Conservation (phyloP, 2,329 filamentous ascomycete genomes). For the Acrocalymma vagum region DNA sequence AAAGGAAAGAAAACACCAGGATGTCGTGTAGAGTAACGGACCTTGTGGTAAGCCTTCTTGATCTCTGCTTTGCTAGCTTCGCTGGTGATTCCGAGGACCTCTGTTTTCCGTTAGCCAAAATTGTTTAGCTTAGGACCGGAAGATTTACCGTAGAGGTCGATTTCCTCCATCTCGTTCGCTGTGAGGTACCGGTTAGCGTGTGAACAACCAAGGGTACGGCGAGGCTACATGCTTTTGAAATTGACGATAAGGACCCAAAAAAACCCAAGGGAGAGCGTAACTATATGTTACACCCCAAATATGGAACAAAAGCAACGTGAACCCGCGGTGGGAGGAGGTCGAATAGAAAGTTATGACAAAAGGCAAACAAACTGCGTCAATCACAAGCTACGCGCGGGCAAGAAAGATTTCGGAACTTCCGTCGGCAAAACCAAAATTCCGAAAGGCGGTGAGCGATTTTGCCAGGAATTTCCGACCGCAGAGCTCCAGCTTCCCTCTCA, state of each 20-base stretch:
- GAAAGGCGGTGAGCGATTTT: constrained; percentile 22
- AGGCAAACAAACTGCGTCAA: constrained; percentile 7
- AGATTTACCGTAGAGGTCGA: constrained; percentile 65
- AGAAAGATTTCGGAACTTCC: constrained; percentile 16
- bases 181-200: constrained; percentile 18
- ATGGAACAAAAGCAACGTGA: constrained; percentile 1
- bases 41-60: constrained; percentile 97
- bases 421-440: constrained; percentile 13
- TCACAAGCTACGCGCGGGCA: too few relatives aligned
- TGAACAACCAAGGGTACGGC: neutral
- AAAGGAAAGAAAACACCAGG: constrained; percentile 8
- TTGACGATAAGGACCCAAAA: too few relatives aligned
- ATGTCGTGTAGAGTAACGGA: constrained; percentile 49
- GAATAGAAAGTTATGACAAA: constrained; percentile 11
- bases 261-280: too few relatives aligned
- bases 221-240: too few relatives aligned
- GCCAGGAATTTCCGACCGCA: constrained; percentile 19
- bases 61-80: constrained; percentile 80
- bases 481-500: neutral
- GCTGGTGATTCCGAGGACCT: constrained; percentile 79
- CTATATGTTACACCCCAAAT: constrained; percentile 1
- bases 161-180: constrained; percentile 55
- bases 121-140: neutral
- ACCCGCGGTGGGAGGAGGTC: too few relatives aligned
- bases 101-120: constrained; percentile 59